Conservation (phyloP, 257 asterid genomes). For the Pogostemon cablin region DNA sequence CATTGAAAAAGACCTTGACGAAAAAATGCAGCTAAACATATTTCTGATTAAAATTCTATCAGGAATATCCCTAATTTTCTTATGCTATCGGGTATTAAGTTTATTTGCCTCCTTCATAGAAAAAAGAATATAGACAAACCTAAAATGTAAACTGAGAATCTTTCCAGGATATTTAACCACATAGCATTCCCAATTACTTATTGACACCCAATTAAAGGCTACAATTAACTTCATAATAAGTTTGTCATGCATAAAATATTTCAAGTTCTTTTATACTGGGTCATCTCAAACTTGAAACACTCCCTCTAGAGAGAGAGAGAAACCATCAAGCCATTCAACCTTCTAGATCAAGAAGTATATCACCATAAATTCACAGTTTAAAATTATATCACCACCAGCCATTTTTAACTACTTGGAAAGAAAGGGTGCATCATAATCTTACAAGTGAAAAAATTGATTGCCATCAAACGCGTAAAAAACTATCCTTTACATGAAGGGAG, state of each 20-base stretch:
- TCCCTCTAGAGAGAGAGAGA: not conserved
- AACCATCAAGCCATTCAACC: constrained; percentile 21
- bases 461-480: constrained; percentile 15
- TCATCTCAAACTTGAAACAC: constrained; percentile 18
- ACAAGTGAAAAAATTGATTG: not conserved
- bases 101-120: constrained; percentile 1
- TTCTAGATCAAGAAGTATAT: not conserved
- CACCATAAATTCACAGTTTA: too few species aligned
- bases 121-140: constrained; percentile 11
- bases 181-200: constrained; percentile 16
- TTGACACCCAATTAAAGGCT: constrained; percentile 2
- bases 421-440: constrained; percentile 8
- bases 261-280: not conserved
- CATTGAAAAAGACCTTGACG: constrained; percentile 5
- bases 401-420: constrained; percentile 7
- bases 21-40: constrained; percentile 17
- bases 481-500: constrained; percentile 20
- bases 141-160: constrained; percentile 8
- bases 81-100: not conserved
- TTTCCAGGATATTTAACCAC: not conserved
- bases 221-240: not conserved
- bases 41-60: constrained; percentile 8
- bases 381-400: not conserved
- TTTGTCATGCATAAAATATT: constrained; percentile 16
- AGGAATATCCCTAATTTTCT: constrained; percentile 1